Evolutionary conservation across 345 rosid genomes (phyloP), one percentile per base, ranked within the genome.

Genomic region (Euphorbia pulcherrima): DNA sequence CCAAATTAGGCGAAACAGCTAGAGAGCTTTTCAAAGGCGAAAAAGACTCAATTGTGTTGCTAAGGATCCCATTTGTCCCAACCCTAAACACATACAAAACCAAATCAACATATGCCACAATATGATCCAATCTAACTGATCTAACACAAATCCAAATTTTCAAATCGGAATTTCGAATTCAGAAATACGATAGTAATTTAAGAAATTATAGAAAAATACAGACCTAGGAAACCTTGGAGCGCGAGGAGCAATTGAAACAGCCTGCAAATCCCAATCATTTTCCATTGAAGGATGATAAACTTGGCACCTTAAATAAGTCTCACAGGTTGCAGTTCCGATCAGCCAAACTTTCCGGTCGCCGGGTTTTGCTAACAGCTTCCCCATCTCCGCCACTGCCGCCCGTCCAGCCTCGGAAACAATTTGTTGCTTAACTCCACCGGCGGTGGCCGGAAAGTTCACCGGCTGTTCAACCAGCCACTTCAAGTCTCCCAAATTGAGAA

Each of bases 271-370:
- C 87, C 99, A 94, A 70, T 89, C 96, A 67, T 69, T 82, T 78
- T 94, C 99, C 95, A 94, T 83, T 6, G 87, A 82, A 64, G 97
- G 87, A 73, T 90, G 90, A 76, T 92, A 86, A 51, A 92, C 88
- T 74, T 92, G 98, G 72, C 97, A 92, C 62, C 98, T 82, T 76
- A 92, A 68, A 74, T 90, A 90, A 51, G 98, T 92, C 79, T 94
- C 97, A 40, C 96, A 94, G 62, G 97, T 91, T n/a, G 99, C 99
- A 23, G 90, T 89, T 23, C 96, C 97, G 59, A 91, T 86, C 77
- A 94, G 72, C 87, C 95, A 89, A 41, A 94, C 58, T 72, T 75
- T 82, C n/a, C 77, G 70, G 56, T 77, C 80, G 64, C 81, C 75
- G 41, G 77, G 84, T 70, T 82, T 83, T 41, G 63, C 77, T 78